Base-by-base conservation (phyloP, 2,329 filamentous ascomycete genomes). In the Dactylellina sp. region DNA sequence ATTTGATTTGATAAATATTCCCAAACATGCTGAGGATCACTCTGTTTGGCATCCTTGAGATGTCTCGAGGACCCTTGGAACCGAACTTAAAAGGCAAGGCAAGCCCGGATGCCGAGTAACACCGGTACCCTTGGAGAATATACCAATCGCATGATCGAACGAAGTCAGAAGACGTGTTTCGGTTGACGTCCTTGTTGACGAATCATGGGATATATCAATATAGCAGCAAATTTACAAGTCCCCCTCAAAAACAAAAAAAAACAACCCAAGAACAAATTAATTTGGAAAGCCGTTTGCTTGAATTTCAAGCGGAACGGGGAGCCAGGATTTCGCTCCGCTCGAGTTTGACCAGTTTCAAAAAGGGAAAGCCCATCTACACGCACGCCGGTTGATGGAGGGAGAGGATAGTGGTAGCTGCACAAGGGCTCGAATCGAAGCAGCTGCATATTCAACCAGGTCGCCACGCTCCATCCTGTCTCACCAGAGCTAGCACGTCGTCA, bases 51-150 rank as follows among this genome's bases (percentile, higher is more conserved):
- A 37, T 22, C 16, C 39, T 37, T 37, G 47, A 53, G 28, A 49
- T 32, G 40, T 35, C 47, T 18, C 22, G n/a, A 18, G 22, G 20
- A 40, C 20, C n/a, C 25, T 20, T 53, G 16, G 50, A 55, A 14
- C 11, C 18, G 25, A 52, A 12, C 28, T 32, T 9, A 18, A 52
- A 18, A 42, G 4, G 20, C 9, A 50, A 50, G 32, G 7, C 46
- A 22, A n/a, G n/a, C n/a, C 60, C 60, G 52, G 52, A 59, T 47
- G 68, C 60, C 60, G 59, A 64, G 60, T 64, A 64, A 72, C 68
- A 65, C 65, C 60, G 57, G 59, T 57, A 44, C 46, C 35, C 7
- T 59, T 53, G 11, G 24, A 53, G 35, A 71, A 46, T 20, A n/a
- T 35, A 2, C 47, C 37, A 24, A 59, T 57, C 53, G 44, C 50